Evolutionary conservation across 768 basidiomycete species (phyloP), one percentile per base, ranked within the genome.

Genomic region (Boletus speciosus): DNA sequence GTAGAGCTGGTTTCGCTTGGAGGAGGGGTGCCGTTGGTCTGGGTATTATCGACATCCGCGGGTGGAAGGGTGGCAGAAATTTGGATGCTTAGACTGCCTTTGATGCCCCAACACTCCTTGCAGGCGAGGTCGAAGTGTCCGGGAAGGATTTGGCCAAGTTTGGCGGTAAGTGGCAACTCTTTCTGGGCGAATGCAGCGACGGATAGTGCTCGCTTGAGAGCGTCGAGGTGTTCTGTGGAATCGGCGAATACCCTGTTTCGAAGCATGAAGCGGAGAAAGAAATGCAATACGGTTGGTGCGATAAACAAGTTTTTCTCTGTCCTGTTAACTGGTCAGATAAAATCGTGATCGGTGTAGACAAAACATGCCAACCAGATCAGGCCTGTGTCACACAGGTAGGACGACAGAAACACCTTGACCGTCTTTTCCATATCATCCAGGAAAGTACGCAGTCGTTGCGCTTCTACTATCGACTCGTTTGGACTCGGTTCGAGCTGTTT

Each of bases 401-500:
- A 86, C 2, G 86, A 85, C 54, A 92, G 71, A 68, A 90, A 92
- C 14, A 88, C 74, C 55, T 76, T 82, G 58, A 85, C 70, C 35
- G 75, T 67, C n/a, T 66, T 67, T 55, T 83, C 85, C 7, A 88
- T 85, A 50, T 88, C 76, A 32, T 79, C 69, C 50, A 90, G 61
- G 65, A 92, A 92, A 2, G 69, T 62, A 4, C 73, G 62, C 53
- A 83, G 70, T 64, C 71, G 55, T 6, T 49, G 51, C 12, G 50
- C 48, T 42, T 63, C 60, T 19, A 47, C 23, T 5, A 52, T 56
- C 6, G 56, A 55, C 16, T 43, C 27, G 19, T 62, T 61, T 6
- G 51, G 46, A 42, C 31, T 47, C 1, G 64, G 70, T 44, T 66
- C 64, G 23, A 71, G 59, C 16, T 59, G 53, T 46, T 70, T 71